Evolutionary conservation across 2,329 filamentous ascomycete genomes (phyloP).

Genomic region (Cordyceps pruinosa): DNA sequence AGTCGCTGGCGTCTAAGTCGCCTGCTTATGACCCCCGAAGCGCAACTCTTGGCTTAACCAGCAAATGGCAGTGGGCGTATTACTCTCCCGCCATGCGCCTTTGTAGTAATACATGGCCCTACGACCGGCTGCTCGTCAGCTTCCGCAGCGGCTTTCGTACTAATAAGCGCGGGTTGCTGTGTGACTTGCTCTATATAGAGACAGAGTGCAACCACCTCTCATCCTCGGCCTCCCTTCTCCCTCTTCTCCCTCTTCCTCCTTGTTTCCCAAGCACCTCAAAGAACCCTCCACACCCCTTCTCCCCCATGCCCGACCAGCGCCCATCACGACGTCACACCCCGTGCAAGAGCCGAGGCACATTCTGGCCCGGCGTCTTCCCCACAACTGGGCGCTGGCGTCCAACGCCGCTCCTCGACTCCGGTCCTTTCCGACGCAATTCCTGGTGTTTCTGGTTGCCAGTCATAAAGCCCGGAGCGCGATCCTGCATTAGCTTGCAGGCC

Average conservation of each 20-base stretch:
- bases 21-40: not conserved
- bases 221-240: not conserved
- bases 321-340: not conserved
- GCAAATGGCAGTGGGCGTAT: constrained; percentile 2
- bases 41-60: not conserved
- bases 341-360: constrained; percentile 12
- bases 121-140: not conserved
- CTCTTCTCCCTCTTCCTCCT: not conserved
- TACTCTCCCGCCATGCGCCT: constrained; percentile 6
- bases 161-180: constrained; percentile 6
- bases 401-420: not conserved
- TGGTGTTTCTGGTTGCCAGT: too few species aligned
- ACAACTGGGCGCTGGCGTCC: not conserved
- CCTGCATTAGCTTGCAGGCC: not conserved
- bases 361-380: not conserved
- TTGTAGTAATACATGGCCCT: constrained; percentile 4
- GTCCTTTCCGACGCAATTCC: constrained; percentile 10
- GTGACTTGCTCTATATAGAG: not conserved
- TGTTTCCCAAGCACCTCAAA: not conserved
- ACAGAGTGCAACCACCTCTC: not conserved
- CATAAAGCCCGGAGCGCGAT: too few species aligned
- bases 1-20: not conserved
- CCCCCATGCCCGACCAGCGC: constrained; percentile 2
- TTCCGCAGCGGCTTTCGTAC: not conserved
- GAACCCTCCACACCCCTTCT: not conserved